A percentile compares a stretch with the other conserved stretches of the same genome.
These are phyloP conservation scores for Epichloe uncinata DNA, from an alignment of 2,329 filamentous ascomycete genomes.

Conservation along the genomic window DNA sequence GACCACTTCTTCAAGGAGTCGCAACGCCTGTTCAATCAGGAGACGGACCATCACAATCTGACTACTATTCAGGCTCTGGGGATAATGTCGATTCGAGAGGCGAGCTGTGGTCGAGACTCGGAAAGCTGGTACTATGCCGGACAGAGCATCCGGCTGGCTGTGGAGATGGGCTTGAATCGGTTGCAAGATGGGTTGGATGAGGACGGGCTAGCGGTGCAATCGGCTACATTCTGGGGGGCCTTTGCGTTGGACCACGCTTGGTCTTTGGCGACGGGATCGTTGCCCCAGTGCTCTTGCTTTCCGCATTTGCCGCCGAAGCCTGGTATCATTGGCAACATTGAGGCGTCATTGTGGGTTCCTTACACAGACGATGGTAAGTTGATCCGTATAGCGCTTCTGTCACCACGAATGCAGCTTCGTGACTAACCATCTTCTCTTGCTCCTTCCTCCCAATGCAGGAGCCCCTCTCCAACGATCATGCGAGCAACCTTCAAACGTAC, in stretches of 20 bases:
- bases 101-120: slow-evolving; percentile 58
- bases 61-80: slow-evolving; percentile 64
- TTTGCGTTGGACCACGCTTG: slow-evolving; percentile 52
- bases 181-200: slow-evolving; percentile 34
- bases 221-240: slow-evolving; percentile 51
- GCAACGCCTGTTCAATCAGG: slow-evolving; percentile 43
- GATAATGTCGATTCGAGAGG: slow-evolving; percentile 64
- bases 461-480: slow-evolving; percentile 40
- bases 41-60: slow-evolving; percentile 45
- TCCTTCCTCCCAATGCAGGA: slow-evolving; percentile 19
- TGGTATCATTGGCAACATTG: slow-evolving; percentile 44
- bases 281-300: slow-evolving; percentile 46
- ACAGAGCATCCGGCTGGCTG: slow-evolving; percentile 56
- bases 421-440: not conserved
- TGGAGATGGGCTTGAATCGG: slow-evolving; percentile 58
- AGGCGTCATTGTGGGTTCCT: slow-evolving; percentile 45
- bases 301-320: slow-evolving; percentile 45
- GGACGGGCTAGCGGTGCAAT: slow-evolving; percentile 43
- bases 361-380: slow-evolving; percentile 43
- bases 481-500: slow-evolving; percentile 53
- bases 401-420: not conserved
- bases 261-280: slow-evolving; percentile 49
- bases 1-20: slow-evolving; percentile 65
- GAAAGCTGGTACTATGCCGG: slow-evolving; percentile 62
- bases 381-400: not conserved